These are phyloP conservation scores for Cutaneotrichosporon cavernicola DNA, from an alignment of 1,284 basidiomycete species.

Conservation along the genomic window DNA sequence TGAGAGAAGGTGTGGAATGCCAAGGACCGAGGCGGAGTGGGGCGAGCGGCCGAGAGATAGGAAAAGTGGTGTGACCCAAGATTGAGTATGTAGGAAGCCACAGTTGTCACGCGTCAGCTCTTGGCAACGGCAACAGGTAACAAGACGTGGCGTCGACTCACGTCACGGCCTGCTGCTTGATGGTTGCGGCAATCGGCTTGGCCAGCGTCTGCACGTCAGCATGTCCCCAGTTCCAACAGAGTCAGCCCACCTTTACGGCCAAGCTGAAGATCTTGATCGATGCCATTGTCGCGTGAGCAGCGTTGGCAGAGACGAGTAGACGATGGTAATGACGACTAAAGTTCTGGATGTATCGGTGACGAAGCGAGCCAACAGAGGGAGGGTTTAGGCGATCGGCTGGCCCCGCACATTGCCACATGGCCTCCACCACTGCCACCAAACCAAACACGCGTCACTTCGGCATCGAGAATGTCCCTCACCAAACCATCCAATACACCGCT, in stretches of 20 bases:
- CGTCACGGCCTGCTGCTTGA: constrained; percentile 77
- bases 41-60: no score
- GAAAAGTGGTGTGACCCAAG: no score
- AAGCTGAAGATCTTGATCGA: constrained; percentile 67
- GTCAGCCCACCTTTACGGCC: constrained; percentile 61
- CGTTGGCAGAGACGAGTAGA: background rate
- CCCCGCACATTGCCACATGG: background rate
- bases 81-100: background rate
- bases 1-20: background rate
- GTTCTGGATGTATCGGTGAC: background rate
- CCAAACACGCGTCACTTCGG: constrained; percentile 11
- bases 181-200: constrained; percentile 72
- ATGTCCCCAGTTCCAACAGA: background rate
- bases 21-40: background rate
- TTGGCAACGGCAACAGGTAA: background rate
- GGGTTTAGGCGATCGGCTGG: background rate
- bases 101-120: constrained; percentile 5
- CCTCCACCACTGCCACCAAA: background rate
- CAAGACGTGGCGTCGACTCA: constrained; percentile 50
- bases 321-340: background rate
- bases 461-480: background rate
- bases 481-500: no score
- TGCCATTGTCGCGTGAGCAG: constrained; percentile 57
- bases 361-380: background rate
- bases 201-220: constrained; percentile 65